phyloP scores from a whole-genome alignment of 805 yeast genomes.

The Metschnikowia orientalis region DNA sequence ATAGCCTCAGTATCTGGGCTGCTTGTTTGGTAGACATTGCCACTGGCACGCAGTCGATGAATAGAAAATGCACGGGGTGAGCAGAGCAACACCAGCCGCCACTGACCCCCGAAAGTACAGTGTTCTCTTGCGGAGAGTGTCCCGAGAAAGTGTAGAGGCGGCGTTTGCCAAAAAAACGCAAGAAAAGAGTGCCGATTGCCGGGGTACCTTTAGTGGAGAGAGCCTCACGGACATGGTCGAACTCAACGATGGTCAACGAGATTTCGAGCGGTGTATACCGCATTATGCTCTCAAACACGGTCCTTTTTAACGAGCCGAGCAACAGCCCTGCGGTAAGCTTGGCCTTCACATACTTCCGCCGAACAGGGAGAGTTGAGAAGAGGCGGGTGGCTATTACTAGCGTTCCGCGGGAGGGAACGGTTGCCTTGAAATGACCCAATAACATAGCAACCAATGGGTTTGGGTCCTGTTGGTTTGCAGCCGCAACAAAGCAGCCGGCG shows the following conservation, averaged over 20 bases:
- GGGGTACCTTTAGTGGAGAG: no score
- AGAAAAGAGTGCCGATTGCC: no score
- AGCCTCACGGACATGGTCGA: no score
- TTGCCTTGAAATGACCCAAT: constrained; percentile 2
- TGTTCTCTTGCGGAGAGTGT: no score
- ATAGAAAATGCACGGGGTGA: no score
- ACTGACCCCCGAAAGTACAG: no score
- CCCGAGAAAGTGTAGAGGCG: no score
- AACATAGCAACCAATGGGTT: constrained; percentile 1
- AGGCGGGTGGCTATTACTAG: constrained; percentile 32
- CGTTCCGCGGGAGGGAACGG: constrained; percentile 31
- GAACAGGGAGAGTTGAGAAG: constrained; percentile 43
- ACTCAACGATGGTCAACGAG: constrained; percentile 1
- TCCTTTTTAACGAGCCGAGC: constrained; percentile 25
- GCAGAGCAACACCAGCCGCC: no score
- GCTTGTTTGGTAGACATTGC: no score
- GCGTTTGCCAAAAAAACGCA: constrained; percentile 1
- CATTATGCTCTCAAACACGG: constrained; percentile 27
- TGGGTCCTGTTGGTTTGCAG: not conserved
- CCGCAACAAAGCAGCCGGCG: constrained; percentile 1
- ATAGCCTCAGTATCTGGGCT: no score
- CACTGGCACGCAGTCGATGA: no score
- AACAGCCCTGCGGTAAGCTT: constrained; percentile 18
- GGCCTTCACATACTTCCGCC: constrained; percentile 26
- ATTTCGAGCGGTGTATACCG: constrained; percentile 16